Evolutionary conservation across 768 basidiomycete genomes (phyloP), one percentile per base, ranked within the genome.

Genomic region (Tephrocybe rancida): DNA sequence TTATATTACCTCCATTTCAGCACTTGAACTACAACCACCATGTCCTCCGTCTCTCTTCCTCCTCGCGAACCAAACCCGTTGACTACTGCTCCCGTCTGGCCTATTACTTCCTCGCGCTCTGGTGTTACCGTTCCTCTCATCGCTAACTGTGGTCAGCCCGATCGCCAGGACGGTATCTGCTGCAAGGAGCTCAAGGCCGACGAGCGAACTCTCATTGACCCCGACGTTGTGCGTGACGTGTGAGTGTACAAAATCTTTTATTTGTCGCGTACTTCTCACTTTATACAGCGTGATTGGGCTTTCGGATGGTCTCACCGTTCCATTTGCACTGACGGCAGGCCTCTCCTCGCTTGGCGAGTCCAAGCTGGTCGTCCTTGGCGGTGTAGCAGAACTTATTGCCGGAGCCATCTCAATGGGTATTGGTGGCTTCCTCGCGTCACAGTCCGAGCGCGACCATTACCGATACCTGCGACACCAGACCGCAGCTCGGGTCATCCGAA

Each of bases 361-460:
- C 6, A 85, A 80, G 50, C 80, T 98, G n/a, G 97, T 99, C 57
- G 88, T 96, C 44, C 81, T 96, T 25, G 96, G 94, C 49, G 97
- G 97, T 14, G 74, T 97, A 30, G 96, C 97, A 1, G 97, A 99
- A 68, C 87, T 99, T 60, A 92, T 96, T 52, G 93, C 95, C 1
- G 97, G 97, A 5, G 92, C 95, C 11, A 91, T 98, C 42, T 94
- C 91, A 1, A 99, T 99, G 96, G 97, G 97, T 56, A 90, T 99
- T 35, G 97, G 97, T 48, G 96, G 96, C 18, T 98, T 96, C 80
- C 87, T 99, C 44, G 95, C 95, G 2, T 94, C 95, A 1, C 92
- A 99, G 71, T 89, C 96, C 26, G 97, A 99, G 70, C 87, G 95
- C 42, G 96, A 98, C 67, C 90, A 97, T 70, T 95, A 88, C 67